Evolutionary conservation across 176 grass and related monocot species (phyloP).

Genomic region (Raddia guianensis): DNA sequence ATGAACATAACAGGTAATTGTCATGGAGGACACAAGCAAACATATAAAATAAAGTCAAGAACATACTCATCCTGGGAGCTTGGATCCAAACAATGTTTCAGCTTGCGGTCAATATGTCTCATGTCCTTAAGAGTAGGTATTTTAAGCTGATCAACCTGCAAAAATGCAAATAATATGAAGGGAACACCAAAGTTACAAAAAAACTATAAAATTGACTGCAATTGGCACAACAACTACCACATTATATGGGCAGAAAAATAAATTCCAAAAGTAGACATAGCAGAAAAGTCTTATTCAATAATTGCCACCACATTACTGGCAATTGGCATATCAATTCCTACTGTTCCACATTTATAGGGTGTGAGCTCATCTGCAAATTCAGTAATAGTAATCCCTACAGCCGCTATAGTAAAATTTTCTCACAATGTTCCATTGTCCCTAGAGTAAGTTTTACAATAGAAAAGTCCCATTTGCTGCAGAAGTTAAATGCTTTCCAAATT

Average conservation of each 20-base stretch:
- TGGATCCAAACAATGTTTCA: conserved; percentile 77
- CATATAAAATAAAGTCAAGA: neutral
- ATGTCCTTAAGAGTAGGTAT: conserved; percentile 60
- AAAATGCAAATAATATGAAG: conserved; percentile 22
- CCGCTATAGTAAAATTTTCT: neutral
- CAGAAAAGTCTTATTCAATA: neutral
- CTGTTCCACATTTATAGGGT: neutral
- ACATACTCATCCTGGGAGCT: conserved; percentile 70
- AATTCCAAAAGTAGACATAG: neutral
- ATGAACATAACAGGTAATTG: neutral
- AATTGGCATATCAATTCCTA: conserved; percentile 3
- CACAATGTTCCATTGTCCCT: neutral
- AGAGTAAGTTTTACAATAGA: neutral
- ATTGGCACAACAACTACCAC: neutral
- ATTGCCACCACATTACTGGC: neutral
- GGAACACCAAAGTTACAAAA: neutral
- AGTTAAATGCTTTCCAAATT: neutral
- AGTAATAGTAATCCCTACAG: conserved; percentile 12
- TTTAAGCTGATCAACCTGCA: conserved; percentile 61
- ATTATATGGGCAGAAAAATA: conserved; percentile 4
- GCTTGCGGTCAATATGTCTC: conserved; percentile 69
- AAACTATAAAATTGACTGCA: conserved; percentile 2
- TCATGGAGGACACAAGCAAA: neutral
- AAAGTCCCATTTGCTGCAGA: neutral
- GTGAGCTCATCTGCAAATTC: neutral